Base-by-base conservation (phyloP, 2,329 filamentous ascomycete species). In the Diplodia mutila region DNA sequence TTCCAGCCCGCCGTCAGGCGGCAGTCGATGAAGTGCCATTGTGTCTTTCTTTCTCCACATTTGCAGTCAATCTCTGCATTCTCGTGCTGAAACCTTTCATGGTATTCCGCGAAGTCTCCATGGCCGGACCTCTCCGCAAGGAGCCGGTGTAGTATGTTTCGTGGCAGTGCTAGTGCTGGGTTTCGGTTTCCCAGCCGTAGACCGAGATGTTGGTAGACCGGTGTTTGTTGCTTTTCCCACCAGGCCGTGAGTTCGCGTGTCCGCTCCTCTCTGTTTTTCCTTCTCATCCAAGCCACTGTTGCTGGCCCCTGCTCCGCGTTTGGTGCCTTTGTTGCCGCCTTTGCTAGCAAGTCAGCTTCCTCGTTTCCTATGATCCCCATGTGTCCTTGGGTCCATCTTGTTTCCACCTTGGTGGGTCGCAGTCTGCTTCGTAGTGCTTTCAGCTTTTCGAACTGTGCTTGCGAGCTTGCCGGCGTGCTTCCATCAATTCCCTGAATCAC, bases 21-120 rank as follows among this genome's bases (percentile, higher is more conserved):
- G 34, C 34, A 57, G 53, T 57, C 34, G n/a, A 57, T 57, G 29
- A 57, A 57, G 53, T 57, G 53, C 53, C 34, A 57, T 21, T 57
- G 29, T 25, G 29, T 37, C 16, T 55, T 55, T 32, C 25, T 32
- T 21, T 55, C 52, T 55, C 52, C 29, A 55, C 29, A 55, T 14
- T n/a, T 37, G 52, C 29, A 55, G 52, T 4, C n/a, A 32, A 11
- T 16, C 25, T 32, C 52, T 21, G 52, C 52, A 37, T 55, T 21
- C 29, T 55, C 29, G 29, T 55, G 52, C 16, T 37, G 5, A 25
- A 55, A 55, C 16, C 52, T 32, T 55, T 55, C 29, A 16, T 55
- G 12, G 52, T 55, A 55, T 16, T 32, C 29, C 27, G 52, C 29
- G n/a, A 57, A 57, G 53, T 57, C 53, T 42, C 53, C 29, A 29